Base-by-base conservation (phyloP, 73 alveolate genomes). In the Durusdinium trenchii region DNA sequence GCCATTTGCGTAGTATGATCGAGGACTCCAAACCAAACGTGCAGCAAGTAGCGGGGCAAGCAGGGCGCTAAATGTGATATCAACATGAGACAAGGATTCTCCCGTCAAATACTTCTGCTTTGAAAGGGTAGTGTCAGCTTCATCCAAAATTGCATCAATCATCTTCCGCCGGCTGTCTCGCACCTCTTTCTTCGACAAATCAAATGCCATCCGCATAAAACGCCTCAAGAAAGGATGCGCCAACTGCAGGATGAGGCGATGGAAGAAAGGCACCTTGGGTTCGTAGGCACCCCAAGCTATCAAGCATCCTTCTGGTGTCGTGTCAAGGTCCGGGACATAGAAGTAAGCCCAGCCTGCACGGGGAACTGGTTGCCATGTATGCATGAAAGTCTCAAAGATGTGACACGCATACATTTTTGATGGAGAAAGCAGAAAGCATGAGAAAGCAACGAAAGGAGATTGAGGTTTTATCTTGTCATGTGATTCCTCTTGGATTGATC, bases 271-370 rank as follows among this genome's bases (percentile, higher is more conserved):
- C 76, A 90, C 96, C 42, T 62, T 90, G 38, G 96, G 96, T 62
- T 90, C 96, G n/a, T 6, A 90, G 18, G 75, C 96, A 7, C 96
- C 96, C 96, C 96, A 90, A 12, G 96, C 96, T 36, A 73, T 62
- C 51, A 90, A 36, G 43, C 96, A 67, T 42, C 87, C 86, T 38
- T 64, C 75, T 32, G 96, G 57, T 36, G 48, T 38, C n/a, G 73
- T 67, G 60, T 90, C 96, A 28, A 40, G 57, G 1, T 36, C 69
- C 43, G 67, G 86, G 96, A 90, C 46, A 46, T 90, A 90, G 86
- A 90, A 90, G 47, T 90, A 90, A 36, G 57, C 69, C 95, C 95
- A 86, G 42, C 95, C 79, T 64, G 23, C 79, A 64, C n/a, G 79
- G 79, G 42, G 23, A 16, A 23, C 23, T 12, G 32, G 32, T 57